phyloP scores from a whole-genome alignment of 345 rosid genomes.

The Salix viminalis region DNA sequence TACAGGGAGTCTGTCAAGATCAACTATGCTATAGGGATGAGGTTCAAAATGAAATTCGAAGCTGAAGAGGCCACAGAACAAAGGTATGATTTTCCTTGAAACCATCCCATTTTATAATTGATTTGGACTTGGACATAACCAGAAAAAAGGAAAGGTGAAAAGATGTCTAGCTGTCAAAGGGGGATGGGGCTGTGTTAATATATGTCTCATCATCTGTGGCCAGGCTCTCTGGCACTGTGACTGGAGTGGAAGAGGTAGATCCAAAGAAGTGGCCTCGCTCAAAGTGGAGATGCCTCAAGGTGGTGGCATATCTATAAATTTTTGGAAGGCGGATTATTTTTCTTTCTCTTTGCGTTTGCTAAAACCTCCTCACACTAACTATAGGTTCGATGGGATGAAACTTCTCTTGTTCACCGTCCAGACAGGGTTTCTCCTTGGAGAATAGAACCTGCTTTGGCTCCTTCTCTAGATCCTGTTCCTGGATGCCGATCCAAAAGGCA shows the following conservation, averaged over 20 bases:
- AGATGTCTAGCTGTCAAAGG: background rate
- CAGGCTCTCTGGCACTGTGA: slow-evolving; percentile 78
- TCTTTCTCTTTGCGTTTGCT: background rate
- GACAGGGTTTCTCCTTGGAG: slow-evolving; percentile 90
- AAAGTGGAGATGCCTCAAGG: slow-evolving; percentile 88
- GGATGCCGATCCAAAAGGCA: slow-evolving; percentile 59
- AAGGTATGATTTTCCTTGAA: slow-evolving; percentile 37
- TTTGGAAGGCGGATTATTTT: background rate
- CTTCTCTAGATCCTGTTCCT: slow-evolving; percentile 60
- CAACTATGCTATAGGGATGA: slow-evolving; percentile 71
- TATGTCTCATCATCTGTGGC: background rate
- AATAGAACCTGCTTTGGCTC: slow-evolving; percentile 76
- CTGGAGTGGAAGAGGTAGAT: slow-evolving; percentile 66
- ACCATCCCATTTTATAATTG: background rate
- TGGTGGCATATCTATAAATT: slow-evolving; percentile 5
- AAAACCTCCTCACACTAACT: slow-evolving; percentile 10
- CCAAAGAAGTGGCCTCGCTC: slow-evolving; percentile 58
- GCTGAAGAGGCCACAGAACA: slow-evolving; percentile 92
- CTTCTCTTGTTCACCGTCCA: slow-evolving; percentile 63
- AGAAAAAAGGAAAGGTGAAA: background rate
- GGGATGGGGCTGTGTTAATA: background rate
- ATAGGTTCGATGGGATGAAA: slow-evolving; percentile 90
- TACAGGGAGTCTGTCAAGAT: slow-evolving; percentile 66
- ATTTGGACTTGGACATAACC: background rate
- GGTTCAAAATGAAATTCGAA: slow-evolving; percentile 89